Conservation (phyloP, 805 yeast genomes). For the Nakazawaea ishiwadae region DNA sequence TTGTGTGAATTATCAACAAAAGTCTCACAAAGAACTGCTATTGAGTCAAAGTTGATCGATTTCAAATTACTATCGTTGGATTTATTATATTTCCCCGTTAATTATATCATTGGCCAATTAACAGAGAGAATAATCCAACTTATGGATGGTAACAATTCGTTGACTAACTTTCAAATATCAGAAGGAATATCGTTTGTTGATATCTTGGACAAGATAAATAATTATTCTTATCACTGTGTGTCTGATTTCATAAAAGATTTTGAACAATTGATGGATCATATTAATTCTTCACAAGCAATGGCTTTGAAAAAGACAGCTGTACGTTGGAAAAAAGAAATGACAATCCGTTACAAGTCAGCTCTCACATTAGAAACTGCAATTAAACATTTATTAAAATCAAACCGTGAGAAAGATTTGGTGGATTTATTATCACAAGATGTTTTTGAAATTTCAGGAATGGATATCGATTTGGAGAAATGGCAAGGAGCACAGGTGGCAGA, state of each 20-base stretch:
- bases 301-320: not conserved
- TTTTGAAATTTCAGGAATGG: slow-evolving; percentile 11
- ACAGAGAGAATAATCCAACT: slow-evolving; percentile 17
- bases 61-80: slow-evolving; percentile 23
- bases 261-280: slow-evolving; percentile 19
- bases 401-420: not conserved
- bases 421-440: slow-evolving; percentile 9
- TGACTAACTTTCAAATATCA: not conserved
- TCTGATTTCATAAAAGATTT: slow-evolving; percentile 27
- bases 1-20: slow-evolving; percentile 32
- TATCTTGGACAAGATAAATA: slow-evolving; percentile 21
- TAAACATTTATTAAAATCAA: not conserved
- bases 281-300: not conserved
- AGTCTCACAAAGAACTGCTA: slow-evolving; percentile 30
- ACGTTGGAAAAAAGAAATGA: slow-evolving; percentile 4
- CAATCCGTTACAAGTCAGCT: slow-evolving; percentile 1
- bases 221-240: slow-evolving; percentile 24
- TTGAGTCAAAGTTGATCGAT: slow-evolving; percentile 15
- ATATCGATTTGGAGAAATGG: slow-evolving; percentile 11
- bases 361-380: slow-evolving; percentile 5
- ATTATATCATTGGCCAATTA: slow-evolving; percentile 15
- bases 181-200: slow-evolving; percentile 17
- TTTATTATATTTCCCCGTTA: slow-evolving; percentile 25
- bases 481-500: slow-evolving; percentile 8
- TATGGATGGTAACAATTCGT: slow-evolving; percentile 1